A percentile compares a stretch with the other conserved stretches of the same genome.
phyloP scores from a whole-genome alignment of 1,139 yeast species.

The Candida freyschussii region DNA sequence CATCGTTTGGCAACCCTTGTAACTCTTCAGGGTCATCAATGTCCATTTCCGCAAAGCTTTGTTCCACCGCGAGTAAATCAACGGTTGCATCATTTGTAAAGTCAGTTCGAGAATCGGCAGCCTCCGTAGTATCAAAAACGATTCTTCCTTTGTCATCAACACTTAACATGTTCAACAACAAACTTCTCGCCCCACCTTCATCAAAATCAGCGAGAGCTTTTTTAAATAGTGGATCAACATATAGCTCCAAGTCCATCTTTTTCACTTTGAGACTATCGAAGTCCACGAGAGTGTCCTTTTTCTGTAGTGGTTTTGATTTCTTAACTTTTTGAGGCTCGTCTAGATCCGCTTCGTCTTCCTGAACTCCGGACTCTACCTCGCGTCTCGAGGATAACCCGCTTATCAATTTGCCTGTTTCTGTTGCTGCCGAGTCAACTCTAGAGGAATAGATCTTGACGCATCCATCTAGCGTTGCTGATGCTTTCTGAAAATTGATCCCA shows the following conservation, averaged over 20 bases:
- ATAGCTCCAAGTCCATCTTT: slow-evolving; percentile 70
- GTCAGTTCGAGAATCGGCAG: slow-evolving; percentile 17
- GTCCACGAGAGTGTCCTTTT: slow-evolving; percentile 45
- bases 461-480: slow-evolving; percentile 78
- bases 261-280: slow-evolving; percentile 64
- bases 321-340: slow-evolving; percentile 28
- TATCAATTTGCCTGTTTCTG: slow-evolving; percentile 80
- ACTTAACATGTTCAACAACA: slow-evolving; percentile 64
- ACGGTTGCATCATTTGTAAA: slow-evolving; percentile 10
- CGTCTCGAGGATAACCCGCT: slow-evolving; percentile 66
- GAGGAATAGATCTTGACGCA: slow-evolving; percentile 81
- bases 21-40: slow-evolving; percentile 31
- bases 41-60: slow-evolving; percentile 25
- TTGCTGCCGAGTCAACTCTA: slow-evolving; percentile 87
- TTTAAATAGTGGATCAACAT: slow-evolving; percentile 84
- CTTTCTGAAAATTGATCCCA: slow-evolving; percentile 67
- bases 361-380: slow-evolving; percentile 20
- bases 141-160: slow-evolving; percentile 31
- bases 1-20: slow-evolving; percentile 3
- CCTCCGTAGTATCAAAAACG: slow-evolving; percentile 36
- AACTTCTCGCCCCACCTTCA: slow-evolving; percentile 91
- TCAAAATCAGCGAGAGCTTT: slow-evolving; percentile 90
- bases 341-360: slow-evolving; percentile 28
- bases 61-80: too few relatives aligned
- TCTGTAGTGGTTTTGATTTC: slow-evolving; percentile 38